phyloP scores from a whole-genome alignment of 192 early-diverging fungal genomes.

The Helicostylum pulchrum region DNA sequence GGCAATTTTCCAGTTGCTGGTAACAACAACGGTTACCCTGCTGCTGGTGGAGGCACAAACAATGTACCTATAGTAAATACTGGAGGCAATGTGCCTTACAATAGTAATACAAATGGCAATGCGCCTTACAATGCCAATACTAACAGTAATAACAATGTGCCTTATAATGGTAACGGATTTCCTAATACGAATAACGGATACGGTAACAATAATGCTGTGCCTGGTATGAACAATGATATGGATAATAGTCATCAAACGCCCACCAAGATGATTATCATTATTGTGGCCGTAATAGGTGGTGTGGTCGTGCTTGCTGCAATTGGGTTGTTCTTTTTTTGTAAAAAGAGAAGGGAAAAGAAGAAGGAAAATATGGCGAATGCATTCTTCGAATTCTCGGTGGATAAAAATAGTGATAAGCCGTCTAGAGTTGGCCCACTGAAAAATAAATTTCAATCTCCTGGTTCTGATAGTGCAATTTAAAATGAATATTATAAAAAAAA shows the following conservation, averaged over 20 bases:
- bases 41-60: not conserved
- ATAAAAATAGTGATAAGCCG: not conserved
- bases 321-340: constrained; percentile 11
- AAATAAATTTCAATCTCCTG: constrained; percentile 5
- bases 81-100: no score
- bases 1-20: not conserved
- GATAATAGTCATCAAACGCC: not conserved
- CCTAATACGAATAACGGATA: not conserved
- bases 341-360: constrained; percentile 13
- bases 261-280: not conserved
- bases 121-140: not conserved
- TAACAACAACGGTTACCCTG: not conserved
- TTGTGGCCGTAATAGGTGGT: constrained; percentile 5
- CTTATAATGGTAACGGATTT: not conserved
- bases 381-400: constrained; percentile 15
- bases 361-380: constrained; percentile 17
- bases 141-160: not conserved
- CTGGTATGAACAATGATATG: no score
- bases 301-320: constrained; percentile 1
- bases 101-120: not conserved
- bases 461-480: constrained; percentile 3
- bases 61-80: no score
- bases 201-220: no score
- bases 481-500: constrained; percentile 1
- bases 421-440: constrained; percentile 5